These are phyloP conservation scores for Bryoerythrophyllum caledonicum DNA, from an alignment of 225 moss, liverwort and hornwort genomes.

Conservation along the genomic window DNA sequence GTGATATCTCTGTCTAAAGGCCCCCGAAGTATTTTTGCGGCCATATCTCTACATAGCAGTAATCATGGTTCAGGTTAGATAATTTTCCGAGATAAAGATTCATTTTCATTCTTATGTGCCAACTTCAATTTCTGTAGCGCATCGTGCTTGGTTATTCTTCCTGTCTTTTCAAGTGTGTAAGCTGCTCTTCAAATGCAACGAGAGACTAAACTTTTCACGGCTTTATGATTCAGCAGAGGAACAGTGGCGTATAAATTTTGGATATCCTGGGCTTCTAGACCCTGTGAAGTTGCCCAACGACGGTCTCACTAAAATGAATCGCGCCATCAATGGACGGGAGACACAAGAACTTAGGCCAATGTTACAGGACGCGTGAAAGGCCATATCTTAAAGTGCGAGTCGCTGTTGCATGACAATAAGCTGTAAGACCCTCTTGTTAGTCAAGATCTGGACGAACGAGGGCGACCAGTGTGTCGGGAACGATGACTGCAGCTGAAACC, in stretches of 20 bases:
- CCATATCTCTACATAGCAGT: background rate
- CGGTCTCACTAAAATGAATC: background rate
- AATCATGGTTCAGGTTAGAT: background rate
- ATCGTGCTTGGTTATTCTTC: no score
- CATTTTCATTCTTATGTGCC: background rate
- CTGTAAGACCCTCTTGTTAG: background rate
- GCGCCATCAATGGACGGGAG: background rate
- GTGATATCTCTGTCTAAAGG: conserved; percentile 5
- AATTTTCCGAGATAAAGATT: background rate
- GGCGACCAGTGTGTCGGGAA: background rate
- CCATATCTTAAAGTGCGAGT: background rate
- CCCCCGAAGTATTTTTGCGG: background rate
- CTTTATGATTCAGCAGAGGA: background rate
- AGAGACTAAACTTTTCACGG: background rate
- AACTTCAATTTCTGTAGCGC: background rate
- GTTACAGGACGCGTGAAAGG: background rate
- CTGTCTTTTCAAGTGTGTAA: background rate
- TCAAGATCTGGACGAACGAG: background rate
- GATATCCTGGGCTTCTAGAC: background rate
- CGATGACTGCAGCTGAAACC: background rate
- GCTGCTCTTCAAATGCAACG: background rate
- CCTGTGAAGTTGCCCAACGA: background rate
- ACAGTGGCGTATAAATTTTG: background rate
- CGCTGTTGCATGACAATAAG: background rate
- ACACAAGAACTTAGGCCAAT: background rate